phyloP scores from a whole-genome alignment of 1,284 basidiomycete genomes.

The Fomitiporia mediterranea region DNA sequence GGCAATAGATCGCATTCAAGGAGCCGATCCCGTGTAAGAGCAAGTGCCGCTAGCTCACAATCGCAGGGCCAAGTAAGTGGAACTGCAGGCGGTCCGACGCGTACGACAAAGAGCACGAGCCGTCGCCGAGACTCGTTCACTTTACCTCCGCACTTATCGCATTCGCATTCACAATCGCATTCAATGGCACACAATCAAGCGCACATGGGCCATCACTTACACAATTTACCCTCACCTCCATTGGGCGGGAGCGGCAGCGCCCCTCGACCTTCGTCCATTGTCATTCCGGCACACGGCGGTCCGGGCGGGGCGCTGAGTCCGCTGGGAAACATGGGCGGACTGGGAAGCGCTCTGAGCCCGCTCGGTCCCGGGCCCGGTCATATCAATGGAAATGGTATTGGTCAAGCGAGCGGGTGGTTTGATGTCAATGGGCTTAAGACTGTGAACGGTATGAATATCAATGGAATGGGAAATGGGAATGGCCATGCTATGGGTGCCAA shows the following conservation, averaged over 20 bases:
- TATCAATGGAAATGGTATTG: conserved; percentile 3
- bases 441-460: conserved; percentile 3
- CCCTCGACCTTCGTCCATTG: conserved; percentile 21
- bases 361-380: not conserved
- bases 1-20: conserved; percentile 30
- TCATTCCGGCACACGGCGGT: conserved; percentile 21
- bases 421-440: not conserved
- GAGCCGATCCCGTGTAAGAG: conserved; percentile 42
- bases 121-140: conserved; percentile 28
- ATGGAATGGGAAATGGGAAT: conserved; percentile 2
- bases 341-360: conserved; percentile 11
- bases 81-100: conserved; percentile 44
- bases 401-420: conserved; percentile 12
- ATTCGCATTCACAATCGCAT: conserved; percentile 8
- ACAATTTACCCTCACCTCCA: conserved; percentile 3
- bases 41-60: conserved; percentile 14
- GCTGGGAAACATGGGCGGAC: conserved; percentile 13
- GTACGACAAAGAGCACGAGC: conserved; percentile 37
- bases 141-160: conserved; percentile 13
- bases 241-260: conserved; percentile 1
- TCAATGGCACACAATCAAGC: not conserved
- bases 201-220: not conserved
- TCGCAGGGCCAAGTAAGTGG: conserved; percentile 17
- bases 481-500: conserved; percentile 10
- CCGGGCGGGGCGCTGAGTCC: conserved; percentile 13